These are phyloP conservation scores for Lachnellula hyalina DNA, from an alignment of 2,329 filamentous ascomycete genomes.

Conservation along the genomic window DNA sequence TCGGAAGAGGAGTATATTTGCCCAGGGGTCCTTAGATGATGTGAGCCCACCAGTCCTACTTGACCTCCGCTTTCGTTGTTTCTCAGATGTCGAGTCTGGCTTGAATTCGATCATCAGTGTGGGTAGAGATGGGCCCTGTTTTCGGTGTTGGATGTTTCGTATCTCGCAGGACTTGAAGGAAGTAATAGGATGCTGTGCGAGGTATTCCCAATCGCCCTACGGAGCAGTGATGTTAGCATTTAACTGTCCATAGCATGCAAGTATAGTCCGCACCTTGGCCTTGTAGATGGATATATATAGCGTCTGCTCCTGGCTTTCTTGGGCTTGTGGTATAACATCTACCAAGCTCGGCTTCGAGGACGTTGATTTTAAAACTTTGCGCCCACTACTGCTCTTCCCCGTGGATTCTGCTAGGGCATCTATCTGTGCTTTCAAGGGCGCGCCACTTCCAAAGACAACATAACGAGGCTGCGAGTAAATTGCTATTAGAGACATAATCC, in stretches of 20 bases:
- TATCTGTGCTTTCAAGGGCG: conserved; percentile 40
- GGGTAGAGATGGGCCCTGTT: conserved; percentile 53
- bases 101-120: conserved; percentile 53
- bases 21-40: conserved; percentile 24
- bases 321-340: conserved; percentile 16
- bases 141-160: conserved; percentile 55
- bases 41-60: conserved; percentile 54
- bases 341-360: conserved; percentile 27
- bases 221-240: neutral
- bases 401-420: conserved; percentile 33
- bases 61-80: conserved; percentile 58
- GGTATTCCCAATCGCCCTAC: conserved; percentile 32
- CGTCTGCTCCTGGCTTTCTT: conserved; percentile 14
- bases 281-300: conserved; percentile 33
- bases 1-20: conserved; percentile 51
- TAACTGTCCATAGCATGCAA: neutral
- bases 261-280: conserved; percentile 28
- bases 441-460: conserved; percentile 48
- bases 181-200: conserved; percentile 29
- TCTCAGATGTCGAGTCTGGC: conserved; percentile 48
- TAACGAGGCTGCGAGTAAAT: conserved; percentile 47
- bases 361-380: conserved; percentile 22
- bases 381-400: conserved; percentile 10
- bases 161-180: conserved; percentile 35
- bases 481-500: neutral